These are phyloP conservation scores for Ustilago cynodontis DNA, from an alignment of 1,284 basidiomycete species.

Conservation along the genomic window DNA sequence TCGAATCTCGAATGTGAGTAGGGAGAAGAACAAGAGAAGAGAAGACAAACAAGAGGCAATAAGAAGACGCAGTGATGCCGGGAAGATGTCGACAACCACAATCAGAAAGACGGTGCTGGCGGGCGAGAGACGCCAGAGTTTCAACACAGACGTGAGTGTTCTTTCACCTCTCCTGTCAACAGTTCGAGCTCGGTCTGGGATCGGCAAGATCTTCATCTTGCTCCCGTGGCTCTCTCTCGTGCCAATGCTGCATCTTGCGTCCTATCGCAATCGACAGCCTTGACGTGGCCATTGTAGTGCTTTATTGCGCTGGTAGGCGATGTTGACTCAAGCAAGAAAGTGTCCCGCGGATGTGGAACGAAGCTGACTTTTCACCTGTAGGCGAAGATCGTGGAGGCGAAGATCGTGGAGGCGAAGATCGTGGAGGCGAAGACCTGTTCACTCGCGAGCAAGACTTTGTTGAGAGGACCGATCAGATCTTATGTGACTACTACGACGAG, in stretches of 20 bases:
- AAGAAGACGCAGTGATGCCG: neutral
- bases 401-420: conserved; percentile 3
- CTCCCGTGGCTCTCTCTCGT: neutral
- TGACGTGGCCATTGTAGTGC: too few species aligned
- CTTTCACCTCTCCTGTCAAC: neutral
- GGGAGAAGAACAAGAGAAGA: neutral
- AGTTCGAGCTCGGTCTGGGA: neutral
- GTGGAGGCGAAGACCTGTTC: conserved; percentile 2
- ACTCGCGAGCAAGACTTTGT: too few species aligned
- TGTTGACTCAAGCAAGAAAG: neutral
- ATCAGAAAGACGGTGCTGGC: neutral
- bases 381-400: conserved; percentile 2
- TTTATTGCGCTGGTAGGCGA: neutral
- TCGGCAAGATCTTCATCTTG: conserved; percentile 5
- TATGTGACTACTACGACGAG: too few species aligned
- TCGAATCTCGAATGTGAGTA: neutral
- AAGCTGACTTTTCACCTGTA: neutral
- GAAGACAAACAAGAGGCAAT: neutral
- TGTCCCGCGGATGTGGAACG: too few species aligned
- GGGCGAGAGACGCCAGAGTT: neutral
- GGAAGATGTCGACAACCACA: neutral
- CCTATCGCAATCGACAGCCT: too few species aligned
- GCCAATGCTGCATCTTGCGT: neutral
- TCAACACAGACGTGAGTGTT: too few species aligned
- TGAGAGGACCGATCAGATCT: too few species aligned